Base-by-base conservation (phyloP, 768 basidiomycete genomes). In the Russula dissimulans region DNA sequence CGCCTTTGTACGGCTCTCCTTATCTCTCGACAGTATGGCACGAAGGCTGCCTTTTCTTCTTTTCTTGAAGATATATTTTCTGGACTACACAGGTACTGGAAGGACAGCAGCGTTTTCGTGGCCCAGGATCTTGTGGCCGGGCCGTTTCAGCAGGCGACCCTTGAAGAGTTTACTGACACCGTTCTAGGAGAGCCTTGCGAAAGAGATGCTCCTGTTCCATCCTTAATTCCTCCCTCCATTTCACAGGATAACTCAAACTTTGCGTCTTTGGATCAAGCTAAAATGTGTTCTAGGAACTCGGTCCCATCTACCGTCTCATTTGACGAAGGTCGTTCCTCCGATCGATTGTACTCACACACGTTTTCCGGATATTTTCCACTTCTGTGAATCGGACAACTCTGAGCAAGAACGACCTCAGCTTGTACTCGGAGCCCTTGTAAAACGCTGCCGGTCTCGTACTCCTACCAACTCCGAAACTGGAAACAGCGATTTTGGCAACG, bases 71-170 rank as follows among this genome's bases (percentile, higher is more conserved):
- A 62, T 14, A 26, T 57, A 26, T 39, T 62, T 8, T n/a, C 5
- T 32, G 45, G 56, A 17, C 12, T 62, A 42, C 61, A 57, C 44
- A 47, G 14, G 26, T 62, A 53, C 31, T 62, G 61, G 61, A 62
- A 57, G 61, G 50, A 53, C 15, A 36, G 42, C 32, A 57, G 32
- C 56, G n/a, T 57, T n/a, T 14, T 22, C 22, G 34, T 18, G 8
- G 31, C 10, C n/a, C 38, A 26, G 10, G 15, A 14, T 45, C 18
- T 38, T 5, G 22, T 18, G 22, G 29, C 31, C 6, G 26, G 32
- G 14, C 15, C 17, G 46, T 5, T 48, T 22, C 42, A 10, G n/a
- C 54, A 17, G 54, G 43, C 29, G 5, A 42, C 26, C 2, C 32
- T 50, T 10, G 42, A 17, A 12, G 36, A 38, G n/a, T 32, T 50